Base-by-base conservation (phyloP, 2,329 filamentous ascomycete species). In the Colletotrichum scovillei region DNA sequence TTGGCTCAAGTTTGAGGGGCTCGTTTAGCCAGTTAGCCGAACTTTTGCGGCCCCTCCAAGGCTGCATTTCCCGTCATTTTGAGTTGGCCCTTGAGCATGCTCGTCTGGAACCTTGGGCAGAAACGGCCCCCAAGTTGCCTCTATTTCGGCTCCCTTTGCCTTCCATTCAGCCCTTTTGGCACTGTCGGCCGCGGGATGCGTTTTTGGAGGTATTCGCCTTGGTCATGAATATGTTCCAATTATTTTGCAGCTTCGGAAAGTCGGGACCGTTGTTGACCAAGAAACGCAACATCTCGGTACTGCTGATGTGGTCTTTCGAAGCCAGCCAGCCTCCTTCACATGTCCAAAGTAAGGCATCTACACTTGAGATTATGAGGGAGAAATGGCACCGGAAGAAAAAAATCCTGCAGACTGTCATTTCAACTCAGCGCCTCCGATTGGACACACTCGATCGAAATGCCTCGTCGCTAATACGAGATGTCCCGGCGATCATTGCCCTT, bases 121-220 rank as follows among this genome's bases (percentile, higher is more conserved):
- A 64, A 69, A 69, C 35, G 35, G 58, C 57, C 69, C 69, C 69
- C 69, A 69, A 59, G 38, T 64, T 64, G 32, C 58, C 70, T 30
- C 60, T 46, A 53, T 42, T 42, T 35, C 24, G 7, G 16, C 38
- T 26, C 26, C 22, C 16, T 69, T 24, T 14, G 22, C 22, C 28
- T 9, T 26, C 55, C 14, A 67, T 55, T 58, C 26, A n/a, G 30
- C 7, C 19, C 11, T n/a, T n/a, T 9, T 12, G 30, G 16, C 46
- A 28, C 42, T 32, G 9, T 26, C n/a, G 62, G 12, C 3, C 22
- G 19, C 14, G n/a, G 52, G 12, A 35, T 46, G 22, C 19, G n/a
- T 49, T 46, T 3, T 3, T 3, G 62, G 38, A 28, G 62, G 5
- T 64, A 28, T 64, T 55, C 49, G n/a, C 6, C 49, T n/a, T 32